Base-by-base conservation (phyloP, 345 rosid genomes). In the Cardiospermum halicacabum region DNA sequence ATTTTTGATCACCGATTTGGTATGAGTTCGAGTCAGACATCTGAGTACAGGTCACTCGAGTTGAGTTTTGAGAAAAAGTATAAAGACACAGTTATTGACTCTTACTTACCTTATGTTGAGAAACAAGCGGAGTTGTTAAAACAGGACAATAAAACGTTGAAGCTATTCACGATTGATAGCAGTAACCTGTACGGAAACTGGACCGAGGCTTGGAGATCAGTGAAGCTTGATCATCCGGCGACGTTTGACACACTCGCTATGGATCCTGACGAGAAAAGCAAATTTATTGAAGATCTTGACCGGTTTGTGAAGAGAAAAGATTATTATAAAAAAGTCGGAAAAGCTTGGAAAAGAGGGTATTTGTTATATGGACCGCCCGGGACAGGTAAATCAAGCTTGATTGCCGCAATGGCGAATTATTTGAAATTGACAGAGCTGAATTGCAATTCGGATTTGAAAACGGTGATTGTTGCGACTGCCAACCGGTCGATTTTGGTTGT, bases 371-470 rank as follows among this genome's bases (percentile, higher is more conserved):
- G 88, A 16, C 84, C 86, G 15, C 88, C 91, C 0, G 86, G 91
- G 3, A 85, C 88, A 1, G 88, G 88, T 6, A 83, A 83, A 69
- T 85, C 88, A 0, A 85, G 84, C 5, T 72, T 83, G 78, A 67
- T 81, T 66, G 88, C 91, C 0, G 91, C 86, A 0, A 81, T 81
- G 76, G 91, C 88, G 19, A 81, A 86, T 68, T 76, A 83, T n/a
- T 25, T 83, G 0, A 81, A 74, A 62, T 82, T 83, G 36, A 66
- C 73, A 1, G 74, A 70, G 55, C 34, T 85, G 9, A 58, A 63
- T 58, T 21, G 50, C 6, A 75, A 85, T 62, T 76, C 80, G 25
- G 80, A 74, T 0, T 28, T 83, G 54, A 79, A 78, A 43, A 83
- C 68, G 9, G 11, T 80, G 8, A 56, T 86, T 68, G 57, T 84